These are phyloP conservation scores for Pichia sp. DNA, from an alignment of 1,139 yeast species.

Conservation along the genomic window DNA sequence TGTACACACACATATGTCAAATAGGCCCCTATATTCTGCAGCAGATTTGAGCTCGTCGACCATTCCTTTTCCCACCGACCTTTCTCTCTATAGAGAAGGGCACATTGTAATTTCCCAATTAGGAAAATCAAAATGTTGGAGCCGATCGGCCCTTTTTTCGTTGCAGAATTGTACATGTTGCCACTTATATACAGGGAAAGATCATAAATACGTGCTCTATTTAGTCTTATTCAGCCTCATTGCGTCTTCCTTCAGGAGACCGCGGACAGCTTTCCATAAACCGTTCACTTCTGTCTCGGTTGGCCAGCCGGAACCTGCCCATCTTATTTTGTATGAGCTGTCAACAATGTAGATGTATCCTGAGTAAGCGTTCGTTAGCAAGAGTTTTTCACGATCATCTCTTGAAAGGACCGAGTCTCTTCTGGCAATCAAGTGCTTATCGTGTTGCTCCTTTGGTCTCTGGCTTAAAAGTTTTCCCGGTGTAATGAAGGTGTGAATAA, in stretches of 20 bases:
- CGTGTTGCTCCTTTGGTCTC: constrained; percentile 47
- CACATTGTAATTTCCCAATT: background rate
- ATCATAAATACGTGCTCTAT: background rate
- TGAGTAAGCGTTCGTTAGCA: constrained; percentile 70
- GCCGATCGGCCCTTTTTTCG: background rate
- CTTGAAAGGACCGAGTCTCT: constrained; percentile 53
- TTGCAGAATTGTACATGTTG: too few species aligned
- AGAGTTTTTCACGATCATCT: constrained; percentile 54
- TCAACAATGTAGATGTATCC: constrained; percentile 85
- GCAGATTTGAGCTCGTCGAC: background rate
- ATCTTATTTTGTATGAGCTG: constrained; percentile 66
- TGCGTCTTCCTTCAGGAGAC: constrained; percentile 36
- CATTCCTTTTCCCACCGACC: background rate
- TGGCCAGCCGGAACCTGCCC: constrained; percentile 90
- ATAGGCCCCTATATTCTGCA: background rate
- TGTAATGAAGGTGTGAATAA: constrained; percentile 47
- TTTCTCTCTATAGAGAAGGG: background rate
- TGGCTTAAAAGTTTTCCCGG: constrained; percentile 25
- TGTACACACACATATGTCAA: background rate
- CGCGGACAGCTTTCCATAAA: constrained; percentile 64
- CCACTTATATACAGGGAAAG: background rate
- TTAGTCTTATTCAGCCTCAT: constrained; percentile 10
- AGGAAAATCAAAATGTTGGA: background rate
- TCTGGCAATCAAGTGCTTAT: constrained; percentile 60
- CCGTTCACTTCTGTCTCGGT: constrained; percentile 55